Evolutionary conservation across 352 stramenopile genomes (phyloP), one percentile per base, ranked within the genome.

Genomic region (Pythium rishiriense): DNA sequence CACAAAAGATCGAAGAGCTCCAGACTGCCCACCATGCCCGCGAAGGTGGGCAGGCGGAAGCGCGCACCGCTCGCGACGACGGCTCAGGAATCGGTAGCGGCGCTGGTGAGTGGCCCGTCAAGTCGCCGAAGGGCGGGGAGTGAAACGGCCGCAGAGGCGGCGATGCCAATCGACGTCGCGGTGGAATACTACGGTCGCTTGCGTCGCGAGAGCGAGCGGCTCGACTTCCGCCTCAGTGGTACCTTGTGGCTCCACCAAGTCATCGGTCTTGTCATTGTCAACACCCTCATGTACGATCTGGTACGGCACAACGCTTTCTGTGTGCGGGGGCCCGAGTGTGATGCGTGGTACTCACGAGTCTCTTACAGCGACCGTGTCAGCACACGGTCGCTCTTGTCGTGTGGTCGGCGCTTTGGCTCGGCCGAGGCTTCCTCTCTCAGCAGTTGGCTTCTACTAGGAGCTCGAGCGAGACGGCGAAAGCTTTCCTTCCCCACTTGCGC

Each of bases 351-450:
- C 21, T 25, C 28, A 25, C 28, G 37, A 3, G 4, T 31, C 12
- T 28, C 2, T 24, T 58, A 11, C n/a, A 88, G 79, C 53, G 53
- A 28, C 63, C 82, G 7, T 61, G 54, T 12, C 69, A 9, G 6
- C n/a, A 66, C 6, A 72, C 87, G 47, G 55, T 79, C 7, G 22
- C 55, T 19, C 15, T 78, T n/a, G 28, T 75, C 15, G 24, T 59
- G 24, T 68, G 60, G 45, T 69, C 76, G 21, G 68, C 50, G 17
- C 37, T 87, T 14, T 89, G 80, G 80, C 72, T 87, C 26, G 73
- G 64, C 15, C 66, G 78, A 25, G 45, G 52, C 0, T 64, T 61
- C 12, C 39, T 80, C 10, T 41, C 74, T 17, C 29, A 54, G 6
- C 45, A 64, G 54, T 25, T 70, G 1, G 4, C 55, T n/a, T n/a